phyloP scores from a whole-genome alignment of 495 filamentous ascomycete species.

The Penicillium tannophilum region DNA sequence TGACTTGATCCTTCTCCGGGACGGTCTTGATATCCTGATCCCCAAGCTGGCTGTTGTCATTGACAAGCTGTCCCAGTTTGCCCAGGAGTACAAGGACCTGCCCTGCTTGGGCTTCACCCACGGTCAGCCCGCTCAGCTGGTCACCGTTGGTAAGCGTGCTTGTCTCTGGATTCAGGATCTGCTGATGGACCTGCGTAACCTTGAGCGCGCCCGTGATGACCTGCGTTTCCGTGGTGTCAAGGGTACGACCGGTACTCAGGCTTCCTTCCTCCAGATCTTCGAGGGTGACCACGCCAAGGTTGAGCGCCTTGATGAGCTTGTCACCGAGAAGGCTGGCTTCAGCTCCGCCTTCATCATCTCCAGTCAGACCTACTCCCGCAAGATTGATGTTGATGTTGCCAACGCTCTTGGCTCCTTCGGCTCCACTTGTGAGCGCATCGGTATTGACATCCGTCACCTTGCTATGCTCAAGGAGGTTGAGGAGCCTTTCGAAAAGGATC shows the following conservation, averaged over 20 bases:
- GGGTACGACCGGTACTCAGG: constrained; percentile 78
- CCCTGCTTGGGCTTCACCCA: constrained; percentile 80
- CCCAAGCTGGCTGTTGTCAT: constrained; percentile 87
- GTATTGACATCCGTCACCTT: constrained; percentile 76
- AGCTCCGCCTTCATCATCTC: constrained; percentile 69
- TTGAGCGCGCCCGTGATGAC: constrained; percentile 71
- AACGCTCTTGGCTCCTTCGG: constrained; percentile 84
- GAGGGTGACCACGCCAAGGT: constrained; percentile 76
- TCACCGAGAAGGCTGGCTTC: constrained; percentile 88
- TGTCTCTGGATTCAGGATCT: constrained; percentile 88
- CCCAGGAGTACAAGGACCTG: constrained; percentile 70
- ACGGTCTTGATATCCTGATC: constrained; percentile 74
- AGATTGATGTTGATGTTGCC: constrained; percentile 79
- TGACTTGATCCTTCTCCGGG: constrained; percentile 80
- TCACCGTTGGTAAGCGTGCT: constrained; percentile 76
- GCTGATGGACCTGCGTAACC: constrained; percentile 79
- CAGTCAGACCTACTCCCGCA: constrained; percentile 80
- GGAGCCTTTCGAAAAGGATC: constrained; percentile 82
- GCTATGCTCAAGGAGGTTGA: constrained; percentile 81
- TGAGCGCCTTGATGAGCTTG: constrained; percentile 69
- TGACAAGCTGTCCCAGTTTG: constrained; percentile 75
- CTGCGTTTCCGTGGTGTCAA: constrained; percentile 84
- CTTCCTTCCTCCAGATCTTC: constrained; percentile 84
- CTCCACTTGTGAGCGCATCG: constrained; percentile 75
- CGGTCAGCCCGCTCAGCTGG: constrained; percentile 75